Percentiles rank a stretch among this genome's conserved stretches.
Evolutionary conservation across 805 yeast species (phyloP).

Genomic region (Cyberlindnera amylophila): DNA sequence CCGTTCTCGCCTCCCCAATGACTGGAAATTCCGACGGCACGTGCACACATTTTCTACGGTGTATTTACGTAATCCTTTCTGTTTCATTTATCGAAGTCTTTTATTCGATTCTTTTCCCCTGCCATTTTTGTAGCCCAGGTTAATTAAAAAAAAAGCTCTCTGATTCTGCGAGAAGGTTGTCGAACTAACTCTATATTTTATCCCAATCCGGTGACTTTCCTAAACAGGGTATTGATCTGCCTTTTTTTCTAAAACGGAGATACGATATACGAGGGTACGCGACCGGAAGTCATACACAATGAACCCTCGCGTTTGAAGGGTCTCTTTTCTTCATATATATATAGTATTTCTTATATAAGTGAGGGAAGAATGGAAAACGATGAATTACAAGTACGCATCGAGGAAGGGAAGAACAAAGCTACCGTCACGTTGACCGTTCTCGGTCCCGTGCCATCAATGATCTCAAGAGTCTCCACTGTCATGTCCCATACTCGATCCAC

Average conservation of each 20-base stretch:
- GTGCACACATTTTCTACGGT: not conserved
- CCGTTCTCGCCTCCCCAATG: no score
- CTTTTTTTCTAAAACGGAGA: not conserved
- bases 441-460: constrained; percentile 12
- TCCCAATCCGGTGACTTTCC: not conserved
- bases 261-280: not conserved
- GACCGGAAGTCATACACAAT: not conserved
- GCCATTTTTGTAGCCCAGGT: no score
- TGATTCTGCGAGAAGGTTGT: no score
- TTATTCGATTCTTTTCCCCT: no score
- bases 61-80: no score
- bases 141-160: not conserved
- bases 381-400: not conserved
- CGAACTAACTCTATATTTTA: not conserved
- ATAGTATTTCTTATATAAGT: no score
- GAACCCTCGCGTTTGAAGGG: no score
- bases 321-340: no score
- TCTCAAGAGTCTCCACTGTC: constrained; percentile 15
- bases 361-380: no score
- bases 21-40: no score
- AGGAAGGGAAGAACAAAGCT: constrained; percentile 1
- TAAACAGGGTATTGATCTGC: not conserved
- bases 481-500: constrained; percentile 13
- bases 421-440: constrained; percentile 8
- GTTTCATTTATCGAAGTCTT: no score